phyloP scores from a whole-genome alignment of 139 green algal genomes.

The Volvox reticuliferus region DNA sequence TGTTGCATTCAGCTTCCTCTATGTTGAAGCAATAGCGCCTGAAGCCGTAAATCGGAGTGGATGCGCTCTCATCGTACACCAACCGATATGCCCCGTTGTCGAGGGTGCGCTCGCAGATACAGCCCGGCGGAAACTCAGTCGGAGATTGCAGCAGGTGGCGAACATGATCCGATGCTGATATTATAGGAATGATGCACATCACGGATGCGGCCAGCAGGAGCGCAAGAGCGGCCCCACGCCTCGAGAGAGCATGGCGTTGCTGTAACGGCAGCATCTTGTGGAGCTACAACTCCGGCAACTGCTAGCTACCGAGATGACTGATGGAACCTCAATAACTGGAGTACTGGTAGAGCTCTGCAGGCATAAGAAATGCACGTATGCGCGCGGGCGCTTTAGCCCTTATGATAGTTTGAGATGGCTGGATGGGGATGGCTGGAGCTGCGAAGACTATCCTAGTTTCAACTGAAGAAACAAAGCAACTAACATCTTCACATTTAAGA shows the following conservation, averaged over 20 bases:
- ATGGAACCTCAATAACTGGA: too few relatives aligned
- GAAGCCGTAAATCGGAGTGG: neutral
- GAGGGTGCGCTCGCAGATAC: neutral
- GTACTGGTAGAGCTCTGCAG: too few relatives aligned
- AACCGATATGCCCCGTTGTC: neutral
- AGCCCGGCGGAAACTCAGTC: constrained; percentile 33
- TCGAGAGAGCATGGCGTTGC: neutral
- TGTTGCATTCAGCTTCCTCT: neutral
- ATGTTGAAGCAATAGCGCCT: constrained; percentile 3
- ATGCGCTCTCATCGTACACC: neutral
- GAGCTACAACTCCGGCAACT: too few relatives aligned
- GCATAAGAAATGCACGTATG: too few relatives aligned
- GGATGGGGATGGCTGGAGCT: too few relatives aligned
- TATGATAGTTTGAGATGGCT: too few relatives aligned
- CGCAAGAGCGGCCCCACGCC: neutral
- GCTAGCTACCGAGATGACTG: too few relatives aligned
- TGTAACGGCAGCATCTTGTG: too few relatives aligned
- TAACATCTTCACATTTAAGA: too few relatives aligned
- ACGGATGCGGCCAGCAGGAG: neutral
- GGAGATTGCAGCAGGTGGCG: neutral
- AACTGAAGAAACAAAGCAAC: too few relatives aligned
- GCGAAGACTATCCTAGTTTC: too few relatives aligned
- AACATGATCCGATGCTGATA: neutral
- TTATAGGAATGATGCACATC: neutral
- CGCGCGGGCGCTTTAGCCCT: too few relatives aligned